These are phyloP conservation scores for Termitomyces sp. DNA, from an alignment of 768 basidiomycete species.

Conservation along the genomic window DNA sequence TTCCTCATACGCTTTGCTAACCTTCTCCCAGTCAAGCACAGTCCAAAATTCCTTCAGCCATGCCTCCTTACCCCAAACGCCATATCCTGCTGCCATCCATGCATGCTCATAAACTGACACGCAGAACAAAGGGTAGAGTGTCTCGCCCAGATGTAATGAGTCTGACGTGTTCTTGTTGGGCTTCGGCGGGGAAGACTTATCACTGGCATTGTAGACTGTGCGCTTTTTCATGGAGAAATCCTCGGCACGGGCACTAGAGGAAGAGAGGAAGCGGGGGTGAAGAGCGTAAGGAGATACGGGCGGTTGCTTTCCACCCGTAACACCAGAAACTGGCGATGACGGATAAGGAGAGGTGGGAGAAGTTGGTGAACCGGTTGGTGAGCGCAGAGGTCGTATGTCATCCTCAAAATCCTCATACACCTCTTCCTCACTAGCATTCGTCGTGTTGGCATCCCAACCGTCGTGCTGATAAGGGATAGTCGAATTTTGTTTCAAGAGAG, in stretches of 20 bases:
- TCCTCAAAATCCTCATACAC: not conserved
- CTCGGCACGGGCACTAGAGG: constrained; percentile 5
- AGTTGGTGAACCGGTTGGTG: constrained; percentile 16
- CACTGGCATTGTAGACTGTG: not conserved
- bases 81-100: constrained; percentile 81
- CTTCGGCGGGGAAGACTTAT: not conserved
- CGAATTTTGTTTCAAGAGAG: constrained; percentile 1
- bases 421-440: not conserved
- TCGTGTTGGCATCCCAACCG: not conserved
- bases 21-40: constrained; percentile 72
- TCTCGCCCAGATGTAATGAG: constrained; percentile 38
- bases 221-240: not conserved
- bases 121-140: constrained; percentile 71
- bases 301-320: constrained; percentile 21
- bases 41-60: constrained; percentile 84
- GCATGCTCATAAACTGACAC: constrained; percentile 79
- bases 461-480: not conserved
- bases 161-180: constrained; percentile 14
- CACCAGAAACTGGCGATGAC: constrained; percentile 39
- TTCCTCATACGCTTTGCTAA: constrained; percentile 31
- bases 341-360: constrained; percentile 18
- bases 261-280: constrained; percentile 22
- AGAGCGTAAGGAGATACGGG: constrained; percentile 23
- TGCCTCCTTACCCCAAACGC: constrained; percentile 86
- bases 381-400: constrained; percentile 5